Conservation (phyloP, 169 alveolate species). For the Eimeria sp. region DNA sequence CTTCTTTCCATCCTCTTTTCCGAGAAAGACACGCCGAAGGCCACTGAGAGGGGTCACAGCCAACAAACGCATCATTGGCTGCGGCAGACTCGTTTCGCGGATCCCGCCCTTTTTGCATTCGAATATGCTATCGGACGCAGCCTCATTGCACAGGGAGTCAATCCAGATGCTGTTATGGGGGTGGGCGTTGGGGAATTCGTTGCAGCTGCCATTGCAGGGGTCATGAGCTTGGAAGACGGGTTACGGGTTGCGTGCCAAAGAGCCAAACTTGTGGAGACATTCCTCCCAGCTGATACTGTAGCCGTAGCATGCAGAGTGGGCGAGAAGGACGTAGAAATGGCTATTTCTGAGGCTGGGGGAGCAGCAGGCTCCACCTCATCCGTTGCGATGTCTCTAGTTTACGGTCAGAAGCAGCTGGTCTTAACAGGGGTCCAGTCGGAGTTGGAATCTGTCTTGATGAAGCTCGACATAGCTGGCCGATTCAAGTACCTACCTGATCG, state of each 20-base stretch:
- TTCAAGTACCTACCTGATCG: slow-evolving; percentile 79
- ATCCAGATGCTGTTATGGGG: slow-evolving; percentile 89
- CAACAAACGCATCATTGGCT: slow-evolving; percentile 54
- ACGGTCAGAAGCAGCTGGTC: slow-evolving; percentile 84
- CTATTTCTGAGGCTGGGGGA: slow-evolving; percentile 88
- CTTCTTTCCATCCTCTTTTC: slow-evolving; percentile 84
- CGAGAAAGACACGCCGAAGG: slow-evolving; percentile 64
- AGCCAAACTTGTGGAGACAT: slow-evolving; percentile 82
- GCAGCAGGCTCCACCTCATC: slow-evolving; percentile 80
- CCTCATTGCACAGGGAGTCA: slow-evolving; percentile 88
- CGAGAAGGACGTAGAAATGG: slow-evolving; percentile 89
- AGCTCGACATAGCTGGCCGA: slow-evolving; percentile 81
- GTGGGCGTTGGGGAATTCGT: slow-evolving; percentile 88
- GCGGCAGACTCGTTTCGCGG: slow-evolving; percentile 85
- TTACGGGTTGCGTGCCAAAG: slow-evolving; percentile 84
- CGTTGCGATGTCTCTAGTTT: slow-evolving; percentile 83
- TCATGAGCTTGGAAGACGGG: slow-evolving; percentile 87
- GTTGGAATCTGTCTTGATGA: slow-evolving; percentile 85
- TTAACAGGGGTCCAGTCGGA: slow-evolving; percentile 86
- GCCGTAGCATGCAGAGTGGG: slow-evolving; percentile 84
- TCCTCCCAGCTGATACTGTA: slow-evolving; percentile 79
- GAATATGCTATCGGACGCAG: slow-evolving; percentile 88
- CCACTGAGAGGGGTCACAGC: slow-evolving; percentile 71
- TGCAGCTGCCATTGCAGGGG: slow-evolving; percentile 88
- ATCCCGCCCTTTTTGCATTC: slow-evolving; percentile 89